Base-by-base conservation (phyloP, 768 basidiomycete genomes). In the Amanita subjunquillea region DNA sequence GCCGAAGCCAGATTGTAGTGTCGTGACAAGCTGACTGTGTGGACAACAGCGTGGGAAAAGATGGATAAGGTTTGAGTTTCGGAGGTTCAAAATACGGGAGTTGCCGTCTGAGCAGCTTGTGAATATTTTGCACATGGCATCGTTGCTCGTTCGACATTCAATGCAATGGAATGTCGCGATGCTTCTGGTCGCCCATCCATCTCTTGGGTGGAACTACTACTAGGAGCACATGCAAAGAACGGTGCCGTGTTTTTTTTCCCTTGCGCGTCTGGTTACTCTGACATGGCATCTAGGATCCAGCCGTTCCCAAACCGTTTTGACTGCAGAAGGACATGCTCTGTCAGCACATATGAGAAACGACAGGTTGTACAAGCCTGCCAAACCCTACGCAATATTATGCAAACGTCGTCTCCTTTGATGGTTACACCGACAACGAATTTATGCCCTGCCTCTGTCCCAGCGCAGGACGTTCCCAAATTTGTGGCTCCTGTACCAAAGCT, bases 81-180 rank as follows among this genome's bases (percentile, higher is more conserved):
- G 51, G 51, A 45, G 42, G 7, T 10, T n/a, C 13, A 45, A 45
- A 22, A 4, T 27, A 1, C 51, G 51, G 43, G 20, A 39, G 22
- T 23, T 15, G 30, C 50, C 50, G 15, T 6, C 20, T 12, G 25
- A n/a, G 22, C 10, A 27, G n/a, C 6, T 8, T 2, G 42, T 1
- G 37, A 38, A 25, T 4, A 4, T 2, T 12, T 32, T 32, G 39
- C 39, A 55, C 59, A 50, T 1, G 53, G 56, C 17, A 17, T 17
- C 46, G 38, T 59, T 60, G 57, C 50, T 53, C 43, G 55, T 39
- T 57, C 46, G 53, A 32, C 42, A 55, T 67, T 55, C 66, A 65
- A 34, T 77, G 81, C 74, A 76, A 85, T 87, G 83, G 83, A 83
- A 87, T 87, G 85, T 85, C 76, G 82, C 81, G 81, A 84, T 84